These are phyloP conservation scores for Capronia americana DNA, from an alignment of 2,329 filamentous ascomycete species.

Conservation along the genomic window DNA sequence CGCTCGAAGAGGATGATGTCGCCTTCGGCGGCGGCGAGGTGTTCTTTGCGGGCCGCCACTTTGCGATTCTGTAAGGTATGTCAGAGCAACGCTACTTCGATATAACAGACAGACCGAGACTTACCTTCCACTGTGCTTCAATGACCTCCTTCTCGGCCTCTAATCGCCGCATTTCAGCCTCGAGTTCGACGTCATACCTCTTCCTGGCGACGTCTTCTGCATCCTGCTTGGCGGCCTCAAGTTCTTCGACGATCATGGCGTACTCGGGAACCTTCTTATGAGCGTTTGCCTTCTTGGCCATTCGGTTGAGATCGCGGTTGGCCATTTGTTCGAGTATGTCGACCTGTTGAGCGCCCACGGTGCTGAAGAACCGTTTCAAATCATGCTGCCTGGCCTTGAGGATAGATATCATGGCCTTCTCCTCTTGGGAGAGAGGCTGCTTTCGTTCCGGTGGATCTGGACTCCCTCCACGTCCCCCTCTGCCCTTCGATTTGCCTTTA, in stretches of 20 bases:
- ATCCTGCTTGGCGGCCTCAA: slow-evolving; percentile 42
- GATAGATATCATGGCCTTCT: slow-evolving; percentile 35
- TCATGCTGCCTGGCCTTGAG: slow-evolving; percentile 52
- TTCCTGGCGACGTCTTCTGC: slow-evolving; percentile 42
- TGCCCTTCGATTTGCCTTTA: slow-evolving; percentile 42
- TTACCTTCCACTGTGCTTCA: slow-evolving; percentile 42
- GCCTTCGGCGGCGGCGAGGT: slow-evolving; percentile 49
- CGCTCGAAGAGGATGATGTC: slow-evolving; percentile 50
- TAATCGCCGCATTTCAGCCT: slow-evolving; percentile 42
- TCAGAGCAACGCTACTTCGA: background rate
- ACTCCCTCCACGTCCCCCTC: slow-evolving; percentile 40
- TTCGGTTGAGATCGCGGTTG: slow-evolving; percentile 47
- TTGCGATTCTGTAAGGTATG: slow-evolving; percentile 41
- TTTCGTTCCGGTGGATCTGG: slow-evolving; percentile 44
- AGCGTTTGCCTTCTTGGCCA: slow-evolving; percentile 50
- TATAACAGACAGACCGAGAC: background rate
- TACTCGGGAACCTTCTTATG: slow-evolving; percentile 51
- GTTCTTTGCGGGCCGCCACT: slow-evolving; percentile 41
- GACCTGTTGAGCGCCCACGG: slow-evolving; percentile 50
- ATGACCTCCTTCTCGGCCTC: slow-evolving; percentile 45
- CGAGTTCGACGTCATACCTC: slow-evolving; percentile 46
- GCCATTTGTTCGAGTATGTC: slow-evolving; percentile 50
- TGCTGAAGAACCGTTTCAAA: slow-evolving; percentile 50
- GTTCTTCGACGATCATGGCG: slow-evolving; percentile 44
- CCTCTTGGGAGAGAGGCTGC: slow-evolving; percentile 33